Base-by-base conservation (phyloP, 2,329 filamentous ascomycete genomes). In the Fusarium multiceps region DNA sequence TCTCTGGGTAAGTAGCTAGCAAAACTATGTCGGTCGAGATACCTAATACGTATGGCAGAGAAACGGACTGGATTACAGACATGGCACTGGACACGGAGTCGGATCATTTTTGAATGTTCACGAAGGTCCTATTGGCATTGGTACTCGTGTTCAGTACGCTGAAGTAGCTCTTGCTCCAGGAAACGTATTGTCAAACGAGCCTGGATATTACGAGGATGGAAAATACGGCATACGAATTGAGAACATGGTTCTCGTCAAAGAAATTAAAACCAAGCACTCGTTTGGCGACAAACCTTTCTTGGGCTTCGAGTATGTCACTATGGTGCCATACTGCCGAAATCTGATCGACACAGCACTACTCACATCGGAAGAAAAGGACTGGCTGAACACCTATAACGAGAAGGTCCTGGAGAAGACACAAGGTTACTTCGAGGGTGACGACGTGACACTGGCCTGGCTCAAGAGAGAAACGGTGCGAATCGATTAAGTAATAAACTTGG, bases 41-140 rank as follows among this genome's bases (percentile, higher is more conserved):
- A 7, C 42, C 74, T 80, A 59, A 78, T 46, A n/a, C 9, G 16
- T 11, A 12, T 3, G 10, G 51, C 30, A 81, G 80, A 77, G 75
- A 70, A 68, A 95, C 76, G 96, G 96, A 0, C 85, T 99, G 14
- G 96, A 99, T 78, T 99, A 98, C 80, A 89, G 96, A 40, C 96
- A 99, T 78, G 96, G 96, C 59, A 99, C 96, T 7, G 96, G 96
- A 12, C 96, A 99, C 78, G 96, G 96, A 45, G 92, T 99, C 37
- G 96, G 96, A 28, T 97, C 94, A 2, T 99, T 91, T 80, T 83
- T 99, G 75, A 99, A 99, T 72, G 96, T 99, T 1, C 96, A 99
- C 78, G 96, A 99, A 82, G 96, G 96, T 0, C 96, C 96, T 3
- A 97, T 99, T 66, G 96, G 96, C 21, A 97, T 99, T 65, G 96